Evolutionary conservation across 2,329 filamentous ascomycete species (phyloP), one percentile per base, ranked within the genome.

Genomic region (Beauveria medogensis): DNA sequence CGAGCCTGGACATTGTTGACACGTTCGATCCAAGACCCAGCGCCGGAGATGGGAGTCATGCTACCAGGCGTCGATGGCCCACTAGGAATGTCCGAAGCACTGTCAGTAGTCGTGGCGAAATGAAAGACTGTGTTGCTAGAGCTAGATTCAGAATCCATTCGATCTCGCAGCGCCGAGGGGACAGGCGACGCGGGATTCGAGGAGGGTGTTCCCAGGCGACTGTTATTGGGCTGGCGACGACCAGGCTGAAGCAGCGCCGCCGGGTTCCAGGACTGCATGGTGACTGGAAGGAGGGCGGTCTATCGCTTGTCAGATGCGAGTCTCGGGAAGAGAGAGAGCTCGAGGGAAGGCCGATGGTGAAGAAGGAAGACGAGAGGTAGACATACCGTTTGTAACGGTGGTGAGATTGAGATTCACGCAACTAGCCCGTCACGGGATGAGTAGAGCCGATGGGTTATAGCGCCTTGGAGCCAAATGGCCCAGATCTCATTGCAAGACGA

Each of bases 1-100:
- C 92, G 88, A 56, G 87, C 81, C 65, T 90, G 82, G 16, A 95
- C 83, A 65, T 88, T 86, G 70, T 92, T 90, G 70, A 92, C 79
- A 37, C 85, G 82, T 72, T 95, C 90, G 51, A 96, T 84, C 75
- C 92, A 84, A 60, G 75, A 75, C 10, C 81, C 79, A 65, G 84
- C 80, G 28, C 83, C 82, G 22, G 65, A 61, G 51, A 20, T 65
- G 63, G 20, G 64, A 62, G 43, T 69, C 63, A 56, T 64, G 52
- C 68, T 67, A 18, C 66, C 65, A 4, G 71, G 71, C 20, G 70
- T 78, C 55, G 72, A 73, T 14, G 71, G 67, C 55, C 66, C 67
- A 61, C 70, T 73, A 22, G 70, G 67, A 5, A 68, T 70, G 4
- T 70, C 69, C 37, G 74, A 74, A 7, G 72, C 62, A 5, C 69